Evolutionary conservation across 2,329 filamentous ascomycete species (phyloP), one percentile per base, ranked within the genome.

Genomic region (Teratosphaeriaceae sp.): DNA sequence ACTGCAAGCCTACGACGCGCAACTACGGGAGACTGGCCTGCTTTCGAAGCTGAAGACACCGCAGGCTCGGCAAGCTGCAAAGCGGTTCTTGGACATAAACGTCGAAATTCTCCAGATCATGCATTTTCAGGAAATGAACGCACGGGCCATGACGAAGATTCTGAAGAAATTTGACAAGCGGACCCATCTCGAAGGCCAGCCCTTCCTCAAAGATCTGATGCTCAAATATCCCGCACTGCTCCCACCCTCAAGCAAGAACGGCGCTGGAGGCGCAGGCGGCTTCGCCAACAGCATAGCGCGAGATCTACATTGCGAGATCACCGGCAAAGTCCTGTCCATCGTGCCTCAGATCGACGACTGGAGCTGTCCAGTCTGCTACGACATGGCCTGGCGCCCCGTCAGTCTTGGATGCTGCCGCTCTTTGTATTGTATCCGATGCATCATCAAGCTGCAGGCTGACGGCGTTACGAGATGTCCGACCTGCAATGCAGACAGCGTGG

Each of bases 151-250:
- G 55, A 71, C 70, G 24, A 94, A 94, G 63, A 94, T 94, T 40
- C 66, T 94, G 41, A 94, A 94, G 63, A 94, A 88, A 80, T 94
- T 94, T 60, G 85, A 92, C 65, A 94, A 94, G 65, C 78, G 80
- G 45, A 94, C 88, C 1, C 79, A 83, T 1, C 70, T 94, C 16
- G 80, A 82, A 20, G 80, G 53, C 9, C 47, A 58, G 20, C 26
- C 46, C 5, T 61, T 61, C 39, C 42, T 58, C 30, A 48, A 47
- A 2, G 51, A 46, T 11, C 46, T 62, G 12, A 43, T 51, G 19
- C 43, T 46, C 37, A 52, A 52, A 18, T 58, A 60, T 39, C 58
- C 59, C 2, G 51, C 49, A 2, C 49, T 62, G n/a, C 45, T 52
- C 12, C 33, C 42, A 1, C 29, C 39, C 15, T 27, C 40, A 3